A percentile compares a stretch with the other conserved stretches of the same genome.
These are phyloP conservation scores for Plenodomus tracheiphilus DNA, from an alignment of 2,329 filamentous ascomycete genomes.

Conservation along the genomic window DNA sequence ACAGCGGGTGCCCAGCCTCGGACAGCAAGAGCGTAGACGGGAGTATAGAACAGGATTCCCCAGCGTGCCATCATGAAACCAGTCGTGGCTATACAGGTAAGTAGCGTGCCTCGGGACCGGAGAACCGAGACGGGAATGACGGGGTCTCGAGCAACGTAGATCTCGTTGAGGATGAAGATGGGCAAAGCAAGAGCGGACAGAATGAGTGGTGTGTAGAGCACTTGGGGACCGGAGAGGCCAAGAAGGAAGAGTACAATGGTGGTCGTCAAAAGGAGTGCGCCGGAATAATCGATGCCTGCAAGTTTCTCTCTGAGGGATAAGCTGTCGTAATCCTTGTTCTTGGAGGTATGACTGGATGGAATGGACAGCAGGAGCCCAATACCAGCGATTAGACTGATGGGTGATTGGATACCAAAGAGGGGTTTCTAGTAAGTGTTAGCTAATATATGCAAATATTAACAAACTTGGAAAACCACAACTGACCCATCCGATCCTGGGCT, in stretches of 20 bases:
- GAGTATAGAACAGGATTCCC: conserved; percentile 79
- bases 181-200: conserved; percentile 59
- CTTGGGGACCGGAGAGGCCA: conserved; percentile 65
- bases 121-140: conserved; percentile 75
- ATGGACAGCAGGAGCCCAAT: conserved; percentile 67
- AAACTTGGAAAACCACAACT: conserved; percentile 25
- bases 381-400: conserved; percentile 64
- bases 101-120: conserved; percentile 68
- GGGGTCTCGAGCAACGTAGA: conserved; percentile 65
- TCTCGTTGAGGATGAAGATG: conserved; percentile 64
- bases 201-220: conserved; percentile 63
- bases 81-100: conserved; percentile 74
- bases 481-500: conserved; percentile 71
- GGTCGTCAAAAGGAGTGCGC: conserved; percentile 57
- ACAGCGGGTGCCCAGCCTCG: conserved; percentile 69
- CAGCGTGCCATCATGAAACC: conserved; percentile 81
- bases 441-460: neutral
- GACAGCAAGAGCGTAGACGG: conserved; percentile 78
- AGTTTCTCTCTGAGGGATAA: conserved; percentile 58
- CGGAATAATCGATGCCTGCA: conserved; percentile 72
- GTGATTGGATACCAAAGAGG: conserved; percentile 74
- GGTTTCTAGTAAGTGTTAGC: conserved; percentile 56
- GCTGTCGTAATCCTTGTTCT: conserved; percentile 41
- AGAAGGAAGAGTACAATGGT: conserved; percentile 74
- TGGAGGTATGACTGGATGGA: conserved; percentile 51